Conservation (phyloP, 495 filamentous ascomycete genomes). For the Aspergillus affinis region DNA sequence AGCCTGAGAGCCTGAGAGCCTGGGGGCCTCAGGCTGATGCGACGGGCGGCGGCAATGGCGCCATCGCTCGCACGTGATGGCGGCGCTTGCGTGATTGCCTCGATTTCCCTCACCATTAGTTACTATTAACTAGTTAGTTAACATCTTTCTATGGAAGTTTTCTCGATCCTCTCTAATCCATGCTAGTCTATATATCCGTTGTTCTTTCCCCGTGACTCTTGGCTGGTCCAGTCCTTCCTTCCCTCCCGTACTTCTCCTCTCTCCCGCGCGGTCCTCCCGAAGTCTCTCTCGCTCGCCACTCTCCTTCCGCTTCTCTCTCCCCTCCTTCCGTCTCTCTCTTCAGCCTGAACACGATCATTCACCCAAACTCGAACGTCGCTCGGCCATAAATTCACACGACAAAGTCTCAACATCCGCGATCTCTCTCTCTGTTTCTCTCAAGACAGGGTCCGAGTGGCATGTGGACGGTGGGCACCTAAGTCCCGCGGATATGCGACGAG, state of each 20-base stretch:
- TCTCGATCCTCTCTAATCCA: background rate
- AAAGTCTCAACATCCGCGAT: background rate
- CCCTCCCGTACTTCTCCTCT: background rate
- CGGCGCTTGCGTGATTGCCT: constrained; percentile 5
- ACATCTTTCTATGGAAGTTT: too few species aligned
- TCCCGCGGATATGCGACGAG: background rate
- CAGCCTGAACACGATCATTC: background rate
- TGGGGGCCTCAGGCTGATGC: constrained; percentile 6
- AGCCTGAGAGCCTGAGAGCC: too few species aligned
- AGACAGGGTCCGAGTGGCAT: background rate
- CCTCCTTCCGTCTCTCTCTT: background rate
- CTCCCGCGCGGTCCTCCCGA: background rate
- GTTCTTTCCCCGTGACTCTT: background rate
- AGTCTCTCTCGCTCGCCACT: background rate
- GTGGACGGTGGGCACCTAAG: background rate
- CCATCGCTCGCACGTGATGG: constrained; percentile 23
- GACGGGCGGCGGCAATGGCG: constrained; percentile 17
- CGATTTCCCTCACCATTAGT: constrained; percentile 2
- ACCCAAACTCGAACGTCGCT: background rate
- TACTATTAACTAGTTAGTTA: too few species aligned
- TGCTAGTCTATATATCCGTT: background rate
- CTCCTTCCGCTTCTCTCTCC: background rate
- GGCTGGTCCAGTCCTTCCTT: background rate
- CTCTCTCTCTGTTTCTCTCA: background rate
- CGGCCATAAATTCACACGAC: background rate